Evolutionary conservation across 2,329 filamentous ascomycete species (phyloP), one percentile per base, ranked within the genome.

Genomic region (Ceratocystis colombiana): DNA sequence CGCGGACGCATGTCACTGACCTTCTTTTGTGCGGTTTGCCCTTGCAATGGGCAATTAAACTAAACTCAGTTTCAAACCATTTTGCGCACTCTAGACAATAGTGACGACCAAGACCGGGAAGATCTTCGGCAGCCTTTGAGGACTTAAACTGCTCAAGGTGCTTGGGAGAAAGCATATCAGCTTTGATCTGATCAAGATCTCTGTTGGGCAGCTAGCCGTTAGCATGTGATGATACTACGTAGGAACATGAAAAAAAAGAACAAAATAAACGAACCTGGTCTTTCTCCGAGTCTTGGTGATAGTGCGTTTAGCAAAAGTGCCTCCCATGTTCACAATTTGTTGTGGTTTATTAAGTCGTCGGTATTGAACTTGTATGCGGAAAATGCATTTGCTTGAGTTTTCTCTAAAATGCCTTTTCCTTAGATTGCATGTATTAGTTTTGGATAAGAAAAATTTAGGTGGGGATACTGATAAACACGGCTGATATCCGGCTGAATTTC

Each of bases 1-100:
- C 45, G 61, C 48, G 2, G 3, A 10, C 30, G 17, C 30, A 25
- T 2, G 15, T 62, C n/a, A 72, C 75, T 70, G 73, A 90, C 89
- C 88, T 88, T 79, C 91, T 85, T 83, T 92, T 96, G 77, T 99
- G 94, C 70, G 89, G 90, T 78, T 96, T 99, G 71, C 90, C 90
- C 75, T 88, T 90, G 67, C 81, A 80, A 77, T 99, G 94, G 33
- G 84, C 80, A 45, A 82, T 79, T 67, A 96, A 79, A 71, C 89
- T 95, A 71, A 82, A 76, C 70, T 94, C 88, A 62, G 86, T 88
- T 75, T 97, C 93, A 75, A 95, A 97, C 88, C 90, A 97, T 78
- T 96, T 97, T 69, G 94, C 88, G 76, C 94, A 99, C 76, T 96
- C 89, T 17, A 88, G 80, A 76, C 94, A 99, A 76, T 96, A 97